Evolutionary conservation across 148 eudicot species (phyloP).

Genomic region (Vaccinium darrowii): DNA sequence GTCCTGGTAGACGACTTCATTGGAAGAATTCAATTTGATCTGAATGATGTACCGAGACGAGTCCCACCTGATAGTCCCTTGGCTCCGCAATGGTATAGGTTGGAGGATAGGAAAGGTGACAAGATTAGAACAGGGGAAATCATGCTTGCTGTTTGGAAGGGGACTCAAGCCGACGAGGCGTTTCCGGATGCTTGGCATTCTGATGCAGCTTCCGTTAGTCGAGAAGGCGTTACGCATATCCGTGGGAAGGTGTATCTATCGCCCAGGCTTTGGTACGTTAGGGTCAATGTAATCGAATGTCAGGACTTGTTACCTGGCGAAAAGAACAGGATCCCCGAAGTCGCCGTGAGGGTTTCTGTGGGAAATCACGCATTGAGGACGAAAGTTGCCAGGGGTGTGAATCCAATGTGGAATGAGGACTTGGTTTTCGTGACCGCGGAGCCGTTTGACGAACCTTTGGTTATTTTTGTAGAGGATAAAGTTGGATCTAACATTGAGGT

Average conservation of each 20-base stretch:
- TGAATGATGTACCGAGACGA: slow-evolving; percentile 60
- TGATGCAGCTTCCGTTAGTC: slow-evolving; percentile 64
- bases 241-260: slow-evolving; percentile 75
- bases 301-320: slow-evolving; percentile 65
- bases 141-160: slow-evolving; percentile 84
- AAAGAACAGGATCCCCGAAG: slow-evolving; percentile 54
- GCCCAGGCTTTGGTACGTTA: slow-evolving; percentile 74
- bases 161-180: slow-evolving; percentile 79
- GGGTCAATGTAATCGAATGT: slow-evolving; percentile 74
- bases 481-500: slow-evolving; percentile 47
- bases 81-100: slow-evolving; percentile 79
- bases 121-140: slow-evolving; percentile 62
- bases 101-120: slow-evolving; percentile 52
- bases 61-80: slow-evolving; percentile 83
- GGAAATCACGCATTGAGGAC: slow-evolving; percentile 61
- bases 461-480: slow-evolving; percentile 57
- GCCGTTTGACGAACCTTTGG: slow-evolving; percentile 69
- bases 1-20: slow-evolving; percentile 59
- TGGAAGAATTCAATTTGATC: slow-evolving; percentile 52
- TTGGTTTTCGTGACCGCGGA: slow-evolving; percentile 69
- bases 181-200: slow-evolving; percentile 82
- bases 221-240: slow-evolving; percentile 53
- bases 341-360: slow-evolving; percentile 43
- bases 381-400: slow-evolving; percentile 39
- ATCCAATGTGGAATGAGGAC: slow-evolving; percentile 83